phyloP scores from a whole-genome alignment of 208 protist species.

The Leptomonas seymouri region DNA sequence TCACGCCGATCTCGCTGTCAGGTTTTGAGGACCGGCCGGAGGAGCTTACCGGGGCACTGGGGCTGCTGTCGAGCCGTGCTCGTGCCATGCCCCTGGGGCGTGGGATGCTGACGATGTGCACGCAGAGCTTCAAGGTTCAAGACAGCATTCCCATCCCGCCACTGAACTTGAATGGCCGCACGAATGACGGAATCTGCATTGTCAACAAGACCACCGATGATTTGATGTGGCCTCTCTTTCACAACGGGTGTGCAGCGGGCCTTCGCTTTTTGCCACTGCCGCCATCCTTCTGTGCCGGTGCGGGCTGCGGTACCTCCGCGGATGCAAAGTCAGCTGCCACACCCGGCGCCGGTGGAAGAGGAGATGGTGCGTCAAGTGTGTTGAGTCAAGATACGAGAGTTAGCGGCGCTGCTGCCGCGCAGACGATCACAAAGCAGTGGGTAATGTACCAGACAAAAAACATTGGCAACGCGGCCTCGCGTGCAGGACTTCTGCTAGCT shows the following conservation, averaged over 20 bases:
- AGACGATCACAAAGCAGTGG: slow-evolving; percentile 78
- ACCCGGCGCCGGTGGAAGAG: background rate
- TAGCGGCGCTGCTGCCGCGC: slow-evolving; percentile 4
- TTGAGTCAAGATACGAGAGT: background rate
- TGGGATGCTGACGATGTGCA: slow-evolving; percentile 86
- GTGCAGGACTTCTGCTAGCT: slow-evolving; percentile 75
- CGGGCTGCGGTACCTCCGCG: background rate
- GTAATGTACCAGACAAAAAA: slow-evolving; percentile 89
- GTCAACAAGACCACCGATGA: slow-evolving; percentile 56
- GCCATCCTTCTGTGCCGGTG: slow-evolving; percentile 4
- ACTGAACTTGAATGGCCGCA: slow-evolving; percentile 71
- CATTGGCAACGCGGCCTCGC: slow-evolving; percentile 53
- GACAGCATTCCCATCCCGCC: slow-evolving; percentile 82
- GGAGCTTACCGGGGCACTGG: slow-evolving; percentile 51
- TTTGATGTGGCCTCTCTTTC: slow-evolving; percentile 80
- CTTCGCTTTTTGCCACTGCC: slow-evolving; percentile 79
- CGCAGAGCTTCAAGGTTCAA: slow-evolving; percentile 74
- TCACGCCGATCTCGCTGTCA: slow-evolving; percentile 57
- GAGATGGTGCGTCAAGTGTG: background rate
- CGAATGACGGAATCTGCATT: slow-evolving; percentile 67
- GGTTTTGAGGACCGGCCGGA: slow-evolving; percentile 58
- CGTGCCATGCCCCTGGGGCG: slow-evolving; percentile 69
- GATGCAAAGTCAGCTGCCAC: background rate
- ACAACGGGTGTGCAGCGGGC: slow-evolving; percentile 87
- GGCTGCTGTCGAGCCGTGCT: slow-evolving; percentile 45